phyloP scores from a whole-genome alignment of 2,329 filamentous ascomycete genomes.

The Penicillium sp. region DNA sequence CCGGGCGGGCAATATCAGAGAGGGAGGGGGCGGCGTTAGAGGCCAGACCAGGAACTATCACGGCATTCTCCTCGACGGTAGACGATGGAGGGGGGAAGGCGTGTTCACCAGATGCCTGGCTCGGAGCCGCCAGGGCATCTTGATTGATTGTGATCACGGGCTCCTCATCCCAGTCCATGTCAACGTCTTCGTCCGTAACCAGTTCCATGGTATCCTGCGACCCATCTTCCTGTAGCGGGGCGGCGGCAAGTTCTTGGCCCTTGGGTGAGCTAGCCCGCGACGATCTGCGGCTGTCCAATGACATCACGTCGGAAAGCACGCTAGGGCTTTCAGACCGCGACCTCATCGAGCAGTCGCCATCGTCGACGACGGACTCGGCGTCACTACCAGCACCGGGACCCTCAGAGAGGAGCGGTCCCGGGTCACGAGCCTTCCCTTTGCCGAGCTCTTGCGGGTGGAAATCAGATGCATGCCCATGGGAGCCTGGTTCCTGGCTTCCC shows the following conservation, averaged over 20 bases:
- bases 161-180: background rate
- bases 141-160: background rate
- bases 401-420: background rate
- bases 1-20: too few species aligned
- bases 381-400: background rate
- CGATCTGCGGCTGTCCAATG: background rate
- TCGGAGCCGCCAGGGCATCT: background rate
- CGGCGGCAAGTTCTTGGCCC: background rate
- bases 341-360: background rate
- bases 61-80: background rate
- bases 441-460: background rate
- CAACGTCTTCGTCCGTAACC: background rate
- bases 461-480: background rate
- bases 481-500: background rate
- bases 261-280: background rate
- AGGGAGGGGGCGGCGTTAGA: background rate
- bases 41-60: background rate
- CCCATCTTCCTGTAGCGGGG: background rate
- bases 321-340: background rate
- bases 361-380: too few species aligned
- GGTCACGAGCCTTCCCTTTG: background rate
- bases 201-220: background rate
- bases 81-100: background rate
- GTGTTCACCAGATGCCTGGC: background rate
- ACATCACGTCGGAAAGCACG: background rate